phyloP scores from a whole-genome alignment of 371 early-diverging fungal species.

The Apophysomyces elegans region DNA sequence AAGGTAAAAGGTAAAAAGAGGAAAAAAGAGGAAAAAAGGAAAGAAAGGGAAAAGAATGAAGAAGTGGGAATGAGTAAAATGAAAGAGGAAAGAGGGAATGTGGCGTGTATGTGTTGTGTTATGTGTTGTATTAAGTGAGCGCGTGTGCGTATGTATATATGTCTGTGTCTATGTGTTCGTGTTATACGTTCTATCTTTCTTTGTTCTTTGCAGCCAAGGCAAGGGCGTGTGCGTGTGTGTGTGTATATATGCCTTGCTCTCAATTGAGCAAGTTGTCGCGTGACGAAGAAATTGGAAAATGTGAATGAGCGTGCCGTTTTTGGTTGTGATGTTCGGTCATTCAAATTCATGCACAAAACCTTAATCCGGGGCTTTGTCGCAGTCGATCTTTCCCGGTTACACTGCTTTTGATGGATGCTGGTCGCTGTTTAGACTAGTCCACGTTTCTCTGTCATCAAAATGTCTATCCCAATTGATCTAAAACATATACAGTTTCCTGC shows the following conservation, averaged over 20 bases:
- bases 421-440: neutral
- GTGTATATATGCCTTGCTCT: neutral
- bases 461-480: neutral
- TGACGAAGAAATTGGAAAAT: constrained; percentile 7
- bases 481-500: neutral
- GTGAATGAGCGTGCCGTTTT: neutral
- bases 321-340: constrained; percentile 7
- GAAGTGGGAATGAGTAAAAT: neutral
- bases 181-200: too few species aligned
- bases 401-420: neutral
- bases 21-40: neutral
- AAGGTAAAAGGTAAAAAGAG: neutral
- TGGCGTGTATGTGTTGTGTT: neutral
- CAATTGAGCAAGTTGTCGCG: constrained; percentile 11
- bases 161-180: neutral
- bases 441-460: neutral
- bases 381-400: constrained; percentile 4
- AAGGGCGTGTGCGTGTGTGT: neutral
- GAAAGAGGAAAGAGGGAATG: constrained; percentile 3
- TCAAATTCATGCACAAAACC: neutral
- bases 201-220: neutral
- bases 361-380: neutral
- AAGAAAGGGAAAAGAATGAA: neutral
- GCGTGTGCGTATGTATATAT: neutral
- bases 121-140: neutral